Conservation (phyloP, 352 stramenopile genomes). For the Achlya hypogyna region DNA sequence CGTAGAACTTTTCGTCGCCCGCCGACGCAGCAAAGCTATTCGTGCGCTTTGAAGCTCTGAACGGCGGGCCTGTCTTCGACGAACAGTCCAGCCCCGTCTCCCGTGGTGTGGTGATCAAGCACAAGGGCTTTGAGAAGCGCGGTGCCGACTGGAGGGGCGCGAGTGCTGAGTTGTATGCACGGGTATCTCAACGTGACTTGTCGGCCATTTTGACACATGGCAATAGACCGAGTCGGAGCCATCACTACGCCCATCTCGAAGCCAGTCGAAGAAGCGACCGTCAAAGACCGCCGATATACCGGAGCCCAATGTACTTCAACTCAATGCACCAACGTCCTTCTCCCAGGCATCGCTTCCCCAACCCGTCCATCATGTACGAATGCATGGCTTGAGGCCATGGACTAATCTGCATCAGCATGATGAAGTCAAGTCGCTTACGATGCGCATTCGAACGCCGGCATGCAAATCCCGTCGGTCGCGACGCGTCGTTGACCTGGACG, state of each 20-base stretch:
- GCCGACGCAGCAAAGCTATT: not conserved
- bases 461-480: slow-evolving; percentile 10
- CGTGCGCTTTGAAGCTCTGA: not conserved
- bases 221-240: slow-evolving; percentile 5
- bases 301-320: not conserved
- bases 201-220: not conserved
- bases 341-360: not conserved
- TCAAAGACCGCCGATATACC: not conserved
- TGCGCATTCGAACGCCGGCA: slow-evolving; percentile 19
- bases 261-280: not conserved
- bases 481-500: not conserved
- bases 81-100: slow-evolving; percentile 6
- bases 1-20: not conserved
- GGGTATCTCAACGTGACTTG: not conserved
- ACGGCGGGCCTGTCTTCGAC: slow-evolving; percentile 12
- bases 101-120: slow-evolving; percentile 16
- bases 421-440: slow-evolving; percentile 11
- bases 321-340: not conserved
- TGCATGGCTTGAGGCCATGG: not conserved
- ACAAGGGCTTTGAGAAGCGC: not conserved
- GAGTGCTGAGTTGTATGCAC: not conserved
- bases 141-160: not conserved
- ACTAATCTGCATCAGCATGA: not conserved
- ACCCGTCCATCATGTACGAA: not conserved
- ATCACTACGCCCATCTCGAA: not conserved